Percentiles rank a stretch among this genome's conserved stretches.
Evolutionary conservation across 1,284 basidiomycete genomes (phyloP).

Genomic region (Fomitopsis pinicola): DNA sequence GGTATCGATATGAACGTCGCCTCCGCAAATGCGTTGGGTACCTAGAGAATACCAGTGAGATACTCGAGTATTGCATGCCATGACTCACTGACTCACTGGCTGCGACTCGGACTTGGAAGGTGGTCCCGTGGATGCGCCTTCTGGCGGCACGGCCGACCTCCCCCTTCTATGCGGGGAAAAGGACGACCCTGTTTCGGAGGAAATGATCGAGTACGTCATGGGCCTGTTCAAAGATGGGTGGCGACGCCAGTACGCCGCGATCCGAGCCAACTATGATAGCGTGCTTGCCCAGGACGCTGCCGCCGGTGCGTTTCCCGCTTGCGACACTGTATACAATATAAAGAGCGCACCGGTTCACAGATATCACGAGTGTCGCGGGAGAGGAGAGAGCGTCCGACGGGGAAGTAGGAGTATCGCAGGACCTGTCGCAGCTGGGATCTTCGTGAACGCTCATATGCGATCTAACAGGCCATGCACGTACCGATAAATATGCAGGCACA

Average conservation of each 20-base stretch:
- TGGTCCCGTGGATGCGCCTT: background rate
- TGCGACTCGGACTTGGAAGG: background rate
- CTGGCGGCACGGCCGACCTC: background rate
- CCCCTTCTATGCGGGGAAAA: background rate
- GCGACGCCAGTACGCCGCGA: background rate
- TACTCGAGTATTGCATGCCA: background rate
- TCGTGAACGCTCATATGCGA: no score
- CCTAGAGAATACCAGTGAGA: background rate
- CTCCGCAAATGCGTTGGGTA: background rate
- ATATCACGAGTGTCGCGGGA: no score
- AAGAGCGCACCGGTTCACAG: no score
- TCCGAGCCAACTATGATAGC: background rate
- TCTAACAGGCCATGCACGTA: no score
- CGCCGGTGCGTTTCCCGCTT: no score
- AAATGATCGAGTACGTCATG: background rate
- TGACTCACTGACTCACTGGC: background rate
- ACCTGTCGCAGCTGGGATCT: no score
- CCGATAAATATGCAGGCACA: no score
- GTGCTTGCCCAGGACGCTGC: background rate
- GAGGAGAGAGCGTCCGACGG: no score
- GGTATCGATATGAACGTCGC: background rate
- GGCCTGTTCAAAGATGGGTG: background rate
- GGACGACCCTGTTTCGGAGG: background rate
- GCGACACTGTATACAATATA: no score
- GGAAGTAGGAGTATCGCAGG: no score